Conservation (phyloP, 2,329 filamentous ascomycete species). For the Pseudocercospora musae region DNA sequence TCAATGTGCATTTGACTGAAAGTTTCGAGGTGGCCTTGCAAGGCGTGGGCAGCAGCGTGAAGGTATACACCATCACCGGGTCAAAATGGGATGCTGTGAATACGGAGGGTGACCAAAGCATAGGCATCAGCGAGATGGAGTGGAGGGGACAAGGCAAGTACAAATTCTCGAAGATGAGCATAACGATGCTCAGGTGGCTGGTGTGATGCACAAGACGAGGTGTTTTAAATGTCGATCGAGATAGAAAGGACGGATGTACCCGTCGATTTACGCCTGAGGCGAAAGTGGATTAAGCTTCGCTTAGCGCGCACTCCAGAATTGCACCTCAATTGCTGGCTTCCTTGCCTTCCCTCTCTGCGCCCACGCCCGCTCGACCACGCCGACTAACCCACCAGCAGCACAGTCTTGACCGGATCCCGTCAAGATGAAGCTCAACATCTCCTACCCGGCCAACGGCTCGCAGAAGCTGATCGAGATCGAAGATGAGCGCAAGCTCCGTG, state of each 20-base stretch:
- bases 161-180: slow-evolving; percentile 65
- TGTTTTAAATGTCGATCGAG: not conserved
- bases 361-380: slow-evolving; percentile 11
- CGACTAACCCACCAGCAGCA: slow-evolving; percentile 18
- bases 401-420: slow-evolving; percentile 24
- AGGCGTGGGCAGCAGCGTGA: slow-evolving; percentile 49
- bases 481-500: slow-evolving; percentile 97
- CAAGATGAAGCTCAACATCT: slow-evolving; percentile 72
- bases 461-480: slow-evolving; percentile 99
- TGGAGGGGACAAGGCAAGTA: slow-evolving; percentile 64
- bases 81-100: slow-evolving; percentile 58
- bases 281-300: not conserved
- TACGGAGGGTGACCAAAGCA: slow-evolving; percentile 59
- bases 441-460: slow-evolving; percentile 98
- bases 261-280: not conserved
- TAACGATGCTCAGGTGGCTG: slow-evolving; percentile 64
- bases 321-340: not conserved
- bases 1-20: slow-evolving; percentile 64
- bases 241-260: not conserved
- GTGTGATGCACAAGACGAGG: slow-evolving; percentile 3
- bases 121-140: slow-evolving; percentile 57
- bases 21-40: slow-evolving; percentile 59
- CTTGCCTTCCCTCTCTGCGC: not conserved
- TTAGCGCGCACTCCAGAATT: slow-evolving; percentile 2
- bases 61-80: slow-evolving; percentile 63